A percentile compares a stretch with the other conserved stretches of the same genome.
phyloP scores from a whole-genome alignment of 2,329 filamentous ascomycete genomes.

The Fusarium sp. region DNA sequence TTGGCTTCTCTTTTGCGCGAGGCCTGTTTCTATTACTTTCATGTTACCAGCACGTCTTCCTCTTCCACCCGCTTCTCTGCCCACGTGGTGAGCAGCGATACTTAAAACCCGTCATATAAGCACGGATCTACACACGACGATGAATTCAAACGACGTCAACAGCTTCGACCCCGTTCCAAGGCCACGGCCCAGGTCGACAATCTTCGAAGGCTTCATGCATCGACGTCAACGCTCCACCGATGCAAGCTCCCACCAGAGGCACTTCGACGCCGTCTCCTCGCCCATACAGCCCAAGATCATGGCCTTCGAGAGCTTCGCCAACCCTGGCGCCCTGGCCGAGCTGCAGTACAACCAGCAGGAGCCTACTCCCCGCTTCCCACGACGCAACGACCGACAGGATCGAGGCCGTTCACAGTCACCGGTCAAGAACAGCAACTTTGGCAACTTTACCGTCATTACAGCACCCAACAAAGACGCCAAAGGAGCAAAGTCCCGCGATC shows the following conservation, averaged over 20 bases:
- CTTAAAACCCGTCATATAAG: conserved; percentile 20
- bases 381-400: conserved; percentile 51
- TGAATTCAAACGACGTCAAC: conserved; percentile 25
- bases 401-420: conserved; percentile 55
- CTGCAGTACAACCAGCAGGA: conserved; percentile 66
- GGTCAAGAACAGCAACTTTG: conserved; percentile 56
- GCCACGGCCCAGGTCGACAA: conserved; percentile 61
- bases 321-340: conserved; percentile 64
- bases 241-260: conserved; percentile 47
- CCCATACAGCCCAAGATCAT: conserved; percentile 45
- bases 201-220: conserved; percentile 62
- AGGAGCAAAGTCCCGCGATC: conserved; percentile 56
- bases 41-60: conserved; percentile 16
- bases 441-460: conserved; percentile 58
- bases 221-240: conserved; percentile 61
- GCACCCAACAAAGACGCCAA: conserved; percentile 54
- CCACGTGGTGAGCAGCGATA: background rate
- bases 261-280: conserved; percentile 40
- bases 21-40: conserved; percentile 28
- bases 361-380: conserved; percentile 53
- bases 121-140: conserved; percentile 10
- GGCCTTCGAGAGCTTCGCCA: conserved; percentile 51
- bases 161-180: conserved; percentile 46
- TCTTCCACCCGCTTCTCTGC: conserved; percentile 11
- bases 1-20: conserved; percentile 32